Evolutionary conservation across 2,329 filamentous ascomycete genomes (phyloP).

Genomic region (Magnaporthiopsis incrustans): DNA sequence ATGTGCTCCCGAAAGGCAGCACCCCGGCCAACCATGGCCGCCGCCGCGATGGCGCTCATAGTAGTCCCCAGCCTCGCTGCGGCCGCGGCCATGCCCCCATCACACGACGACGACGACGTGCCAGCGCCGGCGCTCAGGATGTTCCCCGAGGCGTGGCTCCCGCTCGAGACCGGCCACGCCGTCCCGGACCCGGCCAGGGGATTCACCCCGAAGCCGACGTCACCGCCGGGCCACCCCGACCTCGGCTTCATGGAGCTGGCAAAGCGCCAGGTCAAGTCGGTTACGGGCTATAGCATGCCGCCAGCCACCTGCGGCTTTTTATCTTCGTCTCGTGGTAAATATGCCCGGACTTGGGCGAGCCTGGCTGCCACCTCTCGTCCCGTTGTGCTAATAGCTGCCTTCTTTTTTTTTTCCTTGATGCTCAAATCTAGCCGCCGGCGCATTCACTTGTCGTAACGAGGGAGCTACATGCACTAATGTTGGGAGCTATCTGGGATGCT

Average conservation of each 20-base stretch:
- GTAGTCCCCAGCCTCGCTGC: not conserved
- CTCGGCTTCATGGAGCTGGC: conserved; percentile 1
- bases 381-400: not conserved
- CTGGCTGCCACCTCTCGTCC: not conserved
- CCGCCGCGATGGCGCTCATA: not conserved
- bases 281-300: not conserved
- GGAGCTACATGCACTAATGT: not conserved
- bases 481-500: not conserved
- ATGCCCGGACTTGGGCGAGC: not conserved
- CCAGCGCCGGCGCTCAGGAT: not conserved
- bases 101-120: not conserved
- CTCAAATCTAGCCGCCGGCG: not conserved
- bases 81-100: not conserved
- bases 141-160: not conserved
- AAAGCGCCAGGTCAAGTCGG: not conserved
- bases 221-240: not conserved
- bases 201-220: not conserved
- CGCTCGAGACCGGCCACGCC: not conserved
- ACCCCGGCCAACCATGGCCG: not conserved
- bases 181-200: not conserved
- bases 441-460: not conserved
- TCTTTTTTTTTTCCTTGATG: not conserved
- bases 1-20: not conserved
- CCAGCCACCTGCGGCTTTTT: not conserved
- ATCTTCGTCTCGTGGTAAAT: not conserved